A percentile compares a stretch with the other conserved stretches of the same genome.
Evolutionary conservation across 1,139 yeast genomes (phyloP).

Genomic region (Lodderomyces parapsilosis): DNA sequence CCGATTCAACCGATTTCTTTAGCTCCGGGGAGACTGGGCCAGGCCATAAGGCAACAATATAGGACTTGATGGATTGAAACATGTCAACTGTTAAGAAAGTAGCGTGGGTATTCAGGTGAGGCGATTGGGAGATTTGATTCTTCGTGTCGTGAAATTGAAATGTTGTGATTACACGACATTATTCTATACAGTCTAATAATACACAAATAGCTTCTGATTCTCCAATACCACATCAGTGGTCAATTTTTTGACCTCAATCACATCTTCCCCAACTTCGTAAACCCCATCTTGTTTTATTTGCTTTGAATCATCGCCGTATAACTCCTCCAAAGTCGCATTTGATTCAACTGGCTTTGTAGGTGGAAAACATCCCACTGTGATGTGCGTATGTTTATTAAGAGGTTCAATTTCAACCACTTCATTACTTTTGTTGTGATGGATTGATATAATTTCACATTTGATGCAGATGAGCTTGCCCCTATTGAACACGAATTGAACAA

Average conservation of each 20-base stretch:
- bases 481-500: slow-evolving; percentile 48
- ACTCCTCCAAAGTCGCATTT: slow-evolving; percentile 21
- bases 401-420: slow-evolving; percentile 21
- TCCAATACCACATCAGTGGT: slow-evolving; percentile 5
- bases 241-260: slow-evolving; percentile 17
- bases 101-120: not conserved
- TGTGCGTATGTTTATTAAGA: slow-evolving; percentile 58
- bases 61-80: not conserved
- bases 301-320: slow-evolving; percentile 11
- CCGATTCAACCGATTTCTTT: slow-evolving; percentile 18
- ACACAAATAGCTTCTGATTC: not conserved
- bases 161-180: not conserved
- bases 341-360: slow-evolving; percentile 47
- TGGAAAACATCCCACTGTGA: slow-evolving; percentile 68
- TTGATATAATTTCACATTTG: slow-evolving; percentile 40
- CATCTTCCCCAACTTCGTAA: slow-evolving; percentile 10
- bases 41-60: not conserved
- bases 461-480: slow-evolving; percentile 56
- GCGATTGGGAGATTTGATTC: not conserved
- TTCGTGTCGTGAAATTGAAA: not conserved
- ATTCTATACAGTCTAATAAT: not conserved
- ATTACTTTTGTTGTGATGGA: slow-evolving; percentile 15
- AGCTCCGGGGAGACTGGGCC: slow-evolving; percentile 20
- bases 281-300: slow-evolving; percentile 7
- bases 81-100: not conserved